Conservation (phyloP, 768 basidiomycete genomes). For the Phanerochaete carnosa region DNA sequence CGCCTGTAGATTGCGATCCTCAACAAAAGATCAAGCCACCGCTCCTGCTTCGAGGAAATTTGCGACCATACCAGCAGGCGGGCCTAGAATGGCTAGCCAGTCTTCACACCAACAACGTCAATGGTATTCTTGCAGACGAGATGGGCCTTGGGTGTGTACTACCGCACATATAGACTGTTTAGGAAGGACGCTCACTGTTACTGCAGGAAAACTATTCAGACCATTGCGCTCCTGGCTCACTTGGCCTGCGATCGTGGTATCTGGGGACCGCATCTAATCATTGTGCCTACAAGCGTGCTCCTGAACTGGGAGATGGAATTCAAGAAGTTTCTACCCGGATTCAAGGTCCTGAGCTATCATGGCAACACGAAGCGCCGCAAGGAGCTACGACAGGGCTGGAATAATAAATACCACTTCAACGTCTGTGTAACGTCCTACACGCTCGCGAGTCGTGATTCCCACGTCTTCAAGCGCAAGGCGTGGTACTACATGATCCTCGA, state of each 20-base stretch:
- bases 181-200: constrained; percentile 3
- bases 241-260: constrained; percentile 88
- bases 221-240: constrained; percentile 90
- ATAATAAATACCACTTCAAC: constrained; percentile 85
- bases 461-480: constrained; percentile 86
- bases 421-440: constrained; percentile 95
- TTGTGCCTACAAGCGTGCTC: constrained; percentile 90
- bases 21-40: constrained; percentile 58
- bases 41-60: constrained; percentile 76
- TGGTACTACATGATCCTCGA: constrained; percentile 98
- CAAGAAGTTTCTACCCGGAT: constrained; percentile 90
- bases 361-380: constrained; percentile 87
- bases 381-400: constrained; percentile 88
- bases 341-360: constrained; percentile 85
- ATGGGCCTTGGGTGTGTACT: constrained; percentile 86
- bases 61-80: constrained; percentile 91
- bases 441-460: constrained; percentile 85
- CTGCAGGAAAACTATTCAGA: constrained; percentile 90
- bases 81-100: constrained; percentile 94
- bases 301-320: constrained; percentile 98
- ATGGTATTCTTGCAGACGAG: constrained; percentile 88
- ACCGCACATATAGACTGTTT: neutral
- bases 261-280: constrained; percentile 90
- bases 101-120: constrained; percentile 74
- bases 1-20: constrained; percentile 65